Conservation (phyloP, 805 yeast species). For the Candida argentea region DNA sequence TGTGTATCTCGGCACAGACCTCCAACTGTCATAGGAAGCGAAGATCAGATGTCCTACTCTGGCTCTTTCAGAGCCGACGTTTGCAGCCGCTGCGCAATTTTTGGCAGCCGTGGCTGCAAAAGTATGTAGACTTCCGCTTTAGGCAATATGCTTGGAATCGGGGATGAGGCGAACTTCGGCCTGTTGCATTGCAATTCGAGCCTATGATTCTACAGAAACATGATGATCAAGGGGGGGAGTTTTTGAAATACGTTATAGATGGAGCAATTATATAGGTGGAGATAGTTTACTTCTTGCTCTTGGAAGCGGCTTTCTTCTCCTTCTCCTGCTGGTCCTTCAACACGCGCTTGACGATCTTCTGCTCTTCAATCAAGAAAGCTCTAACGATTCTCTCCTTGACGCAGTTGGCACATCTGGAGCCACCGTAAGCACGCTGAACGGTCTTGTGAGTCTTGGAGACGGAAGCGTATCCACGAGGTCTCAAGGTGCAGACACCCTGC, state of each 20-base stretch:
- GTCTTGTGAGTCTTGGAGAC: conserved; percentile 95
- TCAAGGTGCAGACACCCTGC: conserved; percentile 84
- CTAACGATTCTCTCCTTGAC: conserved; percentile 99
- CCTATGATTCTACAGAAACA: conserved; percentile 1
- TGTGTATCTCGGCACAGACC: no score
- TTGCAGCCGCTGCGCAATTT: no score
- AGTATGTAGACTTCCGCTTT: background rate
- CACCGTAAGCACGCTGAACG: conserved; percentile 99
- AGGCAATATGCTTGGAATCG: background rate
- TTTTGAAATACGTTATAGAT: no score
- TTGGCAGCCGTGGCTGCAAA: no score
- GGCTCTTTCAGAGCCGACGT: no score
- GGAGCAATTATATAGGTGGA: no score
- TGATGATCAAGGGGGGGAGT: no score
- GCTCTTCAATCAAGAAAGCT: conserved; percentile 99
- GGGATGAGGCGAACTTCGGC: background rate
- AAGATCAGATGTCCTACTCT: no score
- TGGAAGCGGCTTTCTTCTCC: conserved; percentile 46
- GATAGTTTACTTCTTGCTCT: conserved; percentile 23
- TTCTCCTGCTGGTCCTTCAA: conserved; percentile 92
- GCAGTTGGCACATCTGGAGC: conserved; percentile 96
- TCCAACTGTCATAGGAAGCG: no score
- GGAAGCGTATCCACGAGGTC: conserved; percentile 97
- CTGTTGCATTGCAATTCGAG: background rate
- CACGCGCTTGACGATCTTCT: conserved; percentile 99